A percentile compares a stretch with the other conserved stretches of the same genome.
Conservation (phyloP, 163 green algal genomes). For the Scenedesmus sp. region DNA sequence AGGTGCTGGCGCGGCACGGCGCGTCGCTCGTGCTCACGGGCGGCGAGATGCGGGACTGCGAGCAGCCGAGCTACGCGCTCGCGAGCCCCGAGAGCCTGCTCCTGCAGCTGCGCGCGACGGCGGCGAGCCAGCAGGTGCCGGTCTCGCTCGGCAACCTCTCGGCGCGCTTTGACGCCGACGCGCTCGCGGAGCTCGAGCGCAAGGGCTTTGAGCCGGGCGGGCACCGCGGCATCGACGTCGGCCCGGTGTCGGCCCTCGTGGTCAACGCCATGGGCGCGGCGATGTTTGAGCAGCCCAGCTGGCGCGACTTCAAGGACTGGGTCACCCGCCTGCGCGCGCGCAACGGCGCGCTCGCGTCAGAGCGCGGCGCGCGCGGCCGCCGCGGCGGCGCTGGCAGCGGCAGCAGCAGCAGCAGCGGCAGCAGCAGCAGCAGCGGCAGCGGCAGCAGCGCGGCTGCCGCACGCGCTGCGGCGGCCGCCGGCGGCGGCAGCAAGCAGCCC, state of each 20-base stretch:
- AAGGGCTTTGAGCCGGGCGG: constrained; percentile 36
- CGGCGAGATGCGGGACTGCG: constrained; percentile 42
- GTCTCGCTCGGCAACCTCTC: constrained; percentile 53
- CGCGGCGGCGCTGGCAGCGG: neutral
- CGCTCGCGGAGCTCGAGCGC: constrained; percentile 54
- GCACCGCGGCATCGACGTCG: constrained; percentile 38
- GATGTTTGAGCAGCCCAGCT: constrained; percentile 67
- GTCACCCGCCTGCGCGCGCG: constrained; percentile 50
- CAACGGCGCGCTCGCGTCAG: constrained; percentile 39
- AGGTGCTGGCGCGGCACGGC: constrained; percentile 49
- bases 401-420: constrained; percentile 11
- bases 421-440: constrained; percentile 14
- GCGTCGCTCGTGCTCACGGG: constrained; percentile 40
- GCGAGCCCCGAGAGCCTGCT: constrained; percentile 54
- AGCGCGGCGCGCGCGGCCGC: neutral
- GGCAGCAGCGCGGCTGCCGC: neutral
- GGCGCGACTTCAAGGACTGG: constrained; percentile 63
- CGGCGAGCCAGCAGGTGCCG: constrained; percentile 52
- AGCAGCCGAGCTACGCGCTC: constrained; percentile 38
- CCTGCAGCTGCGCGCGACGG: constrained; percentile 54
- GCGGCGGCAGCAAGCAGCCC: neutral
- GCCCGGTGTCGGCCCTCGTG: constrained; percentile 42
- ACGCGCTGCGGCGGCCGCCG: neutral
- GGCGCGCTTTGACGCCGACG: constrained; percentile 56
- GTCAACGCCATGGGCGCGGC: constrained; percentile 63